Base-by-base conservation (phyloP, 148 eudicot species). In the Rhododendron simsii region DNA sequence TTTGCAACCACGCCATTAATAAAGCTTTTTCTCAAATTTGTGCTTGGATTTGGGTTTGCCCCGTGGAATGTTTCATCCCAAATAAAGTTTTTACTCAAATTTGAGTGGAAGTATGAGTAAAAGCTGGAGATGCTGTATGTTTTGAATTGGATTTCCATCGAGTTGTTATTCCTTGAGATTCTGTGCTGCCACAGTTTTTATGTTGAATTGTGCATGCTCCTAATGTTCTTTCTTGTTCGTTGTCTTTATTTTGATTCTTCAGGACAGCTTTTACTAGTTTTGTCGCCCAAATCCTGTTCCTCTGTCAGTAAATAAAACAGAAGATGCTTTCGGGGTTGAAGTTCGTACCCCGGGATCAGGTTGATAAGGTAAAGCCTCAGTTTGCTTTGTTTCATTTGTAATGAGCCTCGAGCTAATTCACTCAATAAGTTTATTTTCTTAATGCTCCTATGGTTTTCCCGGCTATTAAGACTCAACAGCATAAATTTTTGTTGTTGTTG, bases 271-370 rank as follows among this genome's bases (percentile, higher is more conserved):
- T 30, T 18, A 48, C 45, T 20, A 4, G 5, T 30, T 0, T 15
- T 84, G 74, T 39, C 2, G 1, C 45, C 50, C 26, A 39, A 30
- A 69, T 53, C 53, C 59, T 10, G 65, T 59, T 81, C 74, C 13
- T 21, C 55, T 21, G 71, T 18, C 55, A 48, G 37, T 76, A 35
- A 65, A 69, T 69, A 65, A 14, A 59, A 81, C 80, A 61, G 59
- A 86, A 61, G 28, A 96, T 96, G 99, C 89, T 96, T 59, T 94
- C 96, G 10, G 99, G 98, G 71, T 86, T 96, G 87, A 96, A 96
- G 88, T 90, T 96, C 87, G 88, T 96, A 45, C 89, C 99, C 0
- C 93, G 97, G 10, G 99, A 96, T 80, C 88, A 94, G 55, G 59
- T 96, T 79, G 91, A 90, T 41, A 83, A 81, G 91, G 99, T 96